These are phyloP conservation scores for Fusarium marasasianum DNA, from an alignment of 2,329 filamentous ascomycete species.

Conservation along the genomic window DNA sequence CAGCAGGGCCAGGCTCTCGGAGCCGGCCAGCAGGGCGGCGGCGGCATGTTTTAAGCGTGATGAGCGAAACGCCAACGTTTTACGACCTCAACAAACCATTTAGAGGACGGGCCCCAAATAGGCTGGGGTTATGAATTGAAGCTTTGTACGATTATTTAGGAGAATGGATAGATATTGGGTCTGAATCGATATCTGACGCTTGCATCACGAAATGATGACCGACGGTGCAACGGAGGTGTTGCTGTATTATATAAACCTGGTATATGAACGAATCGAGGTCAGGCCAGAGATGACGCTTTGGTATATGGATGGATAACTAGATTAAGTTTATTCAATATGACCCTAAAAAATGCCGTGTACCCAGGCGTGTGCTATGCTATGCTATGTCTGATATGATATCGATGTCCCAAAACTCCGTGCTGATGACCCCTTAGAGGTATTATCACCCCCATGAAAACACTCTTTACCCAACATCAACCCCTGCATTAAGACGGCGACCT, in stretches of 20 bases:
- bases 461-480: not conserved
- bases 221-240: constrained; percentile 20
- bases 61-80: not conserved
- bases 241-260: constrained; percentile 43
- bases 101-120: not conserved
- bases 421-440: constrained; percentile 1
- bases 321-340: constrained; percentile 24
- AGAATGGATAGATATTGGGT: constrained; percentile 27
- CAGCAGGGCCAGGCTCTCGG: constrained; percentile 78
- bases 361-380: constrained; percentile 14
- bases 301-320: constrained; percentile 15
- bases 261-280: constrained; percentile 38
- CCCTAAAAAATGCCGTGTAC: constrained; percentile 5
- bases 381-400: constrained; percentile 6
- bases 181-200: constrained; percentile 28
- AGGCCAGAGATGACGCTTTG: constrained; percentile 31
- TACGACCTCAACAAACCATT: not conserved
- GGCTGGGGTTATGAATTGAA: not conserved
- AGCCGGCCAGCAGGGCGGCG: constrained; percentile 51
- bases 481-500: constrained; percentile 35
- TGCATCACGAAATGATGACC: constrained; percentile 30
- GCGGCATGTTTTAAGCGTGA: constrained; percentile 42
- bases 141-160: constrained; percentile 32
- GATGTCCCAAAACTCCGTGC: constrained; percentile 30
- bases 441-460: constrained; percentile 1